These are phyloP conservation scores for Murraya paniculata DNA, from an alignment of 345 rosid genomes.

Conservation along the genomic window DNA sequence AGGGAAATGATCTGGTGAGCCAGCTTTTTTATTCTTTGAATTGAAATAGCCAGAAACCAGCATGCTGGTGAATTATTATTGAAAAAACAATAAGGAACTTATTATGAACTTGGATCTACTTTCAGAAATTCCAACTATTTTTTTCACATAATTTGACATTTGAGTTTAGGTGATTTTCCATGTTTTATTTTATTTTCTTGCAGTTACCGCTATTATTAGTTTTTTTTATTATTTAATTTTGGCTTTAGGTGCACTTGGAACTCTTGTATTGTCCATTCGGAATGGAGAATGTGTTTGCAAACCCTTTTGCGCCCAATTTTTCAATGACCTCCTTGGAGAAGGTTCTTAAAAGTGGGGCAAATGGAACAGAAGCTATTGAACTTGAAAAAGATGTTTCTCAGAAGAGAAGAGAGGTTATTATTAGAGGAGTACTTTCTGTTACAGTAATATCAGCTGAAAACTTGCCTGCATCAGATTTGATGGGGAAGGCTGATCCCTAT, in stretches of 20 bases:
- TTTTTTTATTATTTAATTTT: not conserved
- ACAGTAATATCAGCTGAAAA: constrained; percentile 95
- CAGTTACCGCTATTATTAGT: not conserved
- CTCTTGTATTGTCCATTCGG: constrained; percentile 85
- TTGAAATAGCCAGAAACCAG: not conserved
- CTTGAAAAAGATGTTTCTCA: constrained; percentile 43
- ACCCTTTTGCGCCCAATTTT: constrained; percentile 51
- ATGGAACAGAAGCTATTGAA: constrained; percentile 46
- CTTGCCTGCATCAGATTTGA: constrained; percentile 71
- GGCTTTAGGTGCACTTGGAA: constrained; percentile 88
- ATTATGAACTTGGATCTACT: not conserved
- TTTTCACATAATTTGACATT: not conserved
- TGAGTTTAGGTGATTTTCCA: not conserved
- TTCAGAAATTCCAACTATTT: not conserved
- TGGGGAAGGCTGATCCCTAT: constrained; percentile 98
- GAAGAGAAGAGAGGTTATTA: constrained; percentile 74
- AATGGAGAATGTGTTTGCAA: constrained; percentile 52
- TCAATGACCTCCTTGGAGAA: constrained; percentile 91
- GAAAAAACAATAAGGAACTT: not conserved
- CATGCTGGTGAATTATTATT: not conserved
- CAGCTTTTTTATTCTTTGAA: not conserved
- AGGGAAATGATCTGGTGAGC: not conserved
- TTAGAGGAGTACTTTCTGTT: constrained; percentile 90
- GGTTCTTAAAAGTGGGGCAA: constrained; percentile 62
- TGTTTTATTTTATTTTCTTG: not conserved